Percentiles rank a stretch among this genome's conserved stretches.
phyloP scores from a whole-genome alignment of 495 filamentous ascomycete species.

The Pyronema omphalodes region DNA sequence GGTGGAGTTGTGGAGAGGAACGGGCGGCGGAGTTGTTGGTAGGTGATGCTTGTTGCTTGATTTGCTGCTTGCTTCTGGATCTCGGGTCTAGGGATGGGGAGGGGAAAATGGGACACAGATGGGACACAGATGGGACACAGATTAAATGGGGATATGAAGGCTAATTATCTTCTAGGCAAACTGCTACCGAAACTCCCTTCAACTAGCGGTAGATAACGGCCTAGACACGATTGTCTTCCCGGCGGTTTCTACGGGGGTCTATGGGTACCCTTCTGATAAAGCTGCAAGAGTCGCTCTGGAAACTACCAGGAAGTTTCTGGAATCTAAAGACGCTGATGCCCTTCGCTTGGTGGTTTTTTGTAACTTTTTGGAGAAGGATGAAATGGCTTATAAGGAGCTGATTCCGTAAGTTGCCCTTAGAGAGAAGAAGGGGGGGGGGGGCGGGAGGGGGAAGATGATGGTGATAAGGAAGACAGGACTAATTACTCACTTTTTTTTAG shows the following conservation, averaged over 20 bases:
- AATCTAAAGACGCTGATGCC: conserved; percentile 33
- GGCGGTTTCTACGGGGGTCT: conserved; percentile 70
- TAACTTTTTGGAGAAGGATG: conserved; percentile 61
- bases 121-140: too few species aligned
- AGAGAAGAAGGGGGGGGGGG: too few species aligned
- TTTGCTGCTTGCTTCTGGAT: too few species aligned
- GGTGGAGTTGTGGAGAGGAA: conserved; percentile 27
- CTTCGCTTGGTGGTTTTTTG: conserved; percentile 66
- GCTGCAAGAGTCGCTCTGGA: conserved; percentile 51
- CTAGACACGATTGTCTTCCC: conserved; percentile 63
- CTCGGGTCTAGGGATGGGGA: too few species aligned
- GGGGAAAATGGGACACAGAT: too few species aligned
- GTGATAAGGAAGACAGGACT: too few species aligned
- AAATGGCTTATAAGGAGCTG: conserved; percentile 43
- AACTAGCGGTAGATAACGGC: conserved; percentile 46
- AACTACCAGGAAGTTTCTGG: conserved; percentile 54
- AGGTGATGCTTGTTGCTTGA: too few species aligned
- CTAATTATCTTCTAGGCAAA: conserved; percentile 32
- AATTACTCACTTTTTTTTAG: too few species aligned
- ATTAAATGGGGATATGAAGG: too few species aligned
- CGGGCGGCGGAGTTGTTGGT: conserved; percentile 12
- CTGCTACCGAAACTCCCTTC: conserved; percentile 60
- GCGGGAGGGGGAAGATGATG: too few species aligned
- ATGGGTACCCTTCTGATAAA: conserved; percentile 60
- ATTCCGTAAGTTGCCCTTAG: conserved; percentile 51